Percentiles rank a stretch among this genome's conserved stretches.
Conservation (phyloP, 768 basidiomycete species). For the Russula abietina region DNA sequence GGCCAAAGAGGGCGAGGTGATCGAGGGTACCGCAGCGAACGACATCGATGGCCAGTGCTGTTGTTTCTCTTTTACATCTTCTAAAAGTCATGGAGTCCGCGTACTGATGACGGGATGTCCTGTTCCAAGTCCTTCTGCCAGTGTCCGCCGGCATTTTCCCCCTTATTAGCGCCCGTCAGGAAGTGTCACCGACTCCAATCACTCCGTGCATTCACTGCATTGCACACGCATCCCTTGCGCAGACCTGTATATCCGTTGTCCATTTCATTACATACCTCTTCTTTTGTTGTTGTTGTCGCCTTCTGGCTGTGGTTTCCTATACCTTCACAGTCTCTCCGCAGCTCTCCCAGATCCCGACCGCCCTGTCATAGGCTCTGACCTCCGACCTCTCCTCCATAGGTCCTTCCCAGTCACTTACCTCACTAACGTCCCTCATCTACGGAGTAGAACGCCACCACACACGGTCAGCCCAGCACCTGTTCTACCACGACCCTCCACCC, state of each 20-base stretch:
- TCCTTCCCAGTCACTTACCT: constrained; percentile 48
- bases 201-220: neutral
- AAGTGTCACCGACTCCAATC: too few species aligned
- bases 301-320: constrained; percentile 10
- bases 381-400: constrained; percentile 62
- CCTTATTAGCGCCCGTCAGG: constrained; percentile 9
- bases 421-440: neutral
- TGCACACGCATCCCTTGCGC: neutral
- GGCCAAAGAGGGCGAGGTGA: constrained; percentile 49
- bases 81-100: neutral
- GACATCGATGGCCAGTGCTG: constrained; percentile 31
- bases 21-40: constrained; percentile 24
- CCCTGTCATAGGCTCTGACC: too few species aligned
- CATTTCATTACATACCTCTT: neutral
- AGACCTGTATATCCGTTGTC: neutral
- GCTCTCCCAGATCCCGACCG: constrained; percentile 14
- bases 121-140: too few species aligned
- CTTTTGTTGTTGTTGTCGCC: neutral
- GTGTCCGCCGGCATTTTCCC: neutral
- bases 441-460: constrained; percentile 6
- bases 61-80: constrained; percentile 12
- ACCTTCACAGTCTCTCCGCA: constrained; percentile 17
- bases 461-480: constrained; percentile 17
- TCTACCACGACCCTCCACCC: constrained; percentile 24
- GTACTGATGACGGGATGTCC: neutral